Evolutionary conservation across 345 rosid species (phyloP), one percentile per base, ranked within the genome.

Genomic region (Noccaea caerulescens): DNA sequence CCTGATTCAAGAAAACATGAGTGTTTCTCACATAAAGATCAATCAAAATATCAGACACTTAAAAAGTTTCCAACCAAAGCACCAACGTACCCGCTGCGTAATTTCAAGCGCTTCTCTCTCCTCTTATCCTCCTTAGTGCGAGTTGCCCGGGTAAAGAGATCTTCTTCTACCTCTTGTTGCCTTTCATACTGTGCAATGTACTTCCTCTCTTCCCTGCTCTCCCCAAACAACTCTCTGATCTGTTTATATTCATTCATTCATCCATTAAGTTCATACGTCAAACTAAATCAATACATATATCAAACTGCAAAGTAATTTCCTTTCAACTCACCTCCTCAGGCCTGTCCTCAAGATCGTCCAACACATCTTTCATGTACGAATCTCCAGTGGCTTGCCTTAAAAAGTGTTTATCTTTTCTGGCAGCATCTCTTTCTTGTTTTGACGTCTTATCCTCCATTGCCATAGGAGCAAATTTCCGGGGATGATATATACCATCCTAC

Each of bases 391-490:
- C 86, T 77, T 71, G 82, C 8, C 84, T 80, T 27, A 84, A 57
- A 41, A 80, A 78, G 81, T 86, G 79, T 52, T 80, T 91, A 79
- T 87, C 88, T 84, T 76, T 89, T 71, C 99, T 85, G 14, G 82
- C 67, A 59, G 84, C 85, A 76, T 86, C 76, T 74, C 74, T 91
- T 73, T 94, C 97, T 30, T 84, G 82, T 73, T 73, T 94, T 14
- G 96, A 81, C 67, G 82, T 82, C 88, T 83, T 88, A 47, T 88
- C 93, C 9, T 89, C 92, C 95, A 91, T 88, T 34, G 78, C 54
- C 49, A 85, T 58, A 18, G 98, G 98, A 36, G 92, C 90, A 45
- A 94, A 78, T 67, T 84, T 94, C 37, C 95, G 95, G 1, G 93
- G 89, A 52, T 80, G 77, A 68, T 94, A 94, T 4, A 83, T 75